Evolutionary conservation across 352 stramenopile genomes (phyloP).

Genomic region (Phytophthora lateralis): DNA sequence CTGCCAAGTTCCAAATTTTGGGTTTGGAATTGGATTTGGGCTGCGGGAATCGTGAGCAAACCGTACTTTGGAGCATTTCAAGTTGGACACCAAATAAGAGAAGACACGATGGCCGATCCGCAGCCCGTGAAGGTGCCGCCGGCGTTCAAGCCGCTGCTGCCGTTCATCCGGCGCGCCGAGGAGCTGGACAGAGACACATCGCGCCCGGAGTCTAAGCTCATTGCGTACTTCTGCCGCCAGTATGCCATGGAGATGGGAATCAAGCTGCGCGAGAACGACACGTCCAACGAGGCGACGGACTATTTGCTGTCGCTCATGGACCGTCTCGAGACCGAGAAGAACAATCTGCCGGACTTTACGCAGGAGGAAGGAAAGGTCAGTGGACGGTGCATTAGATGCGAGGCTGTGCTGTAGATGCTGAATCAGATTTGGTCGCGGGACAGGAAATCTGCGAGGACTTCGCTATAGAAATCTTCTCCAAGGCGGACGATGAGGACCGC

Average conservation of each 20-base stretch:
- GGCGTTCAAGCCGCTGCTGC: constrained; percentile 94
- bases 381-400: background rate
- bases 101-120: constrained; percentile 51
- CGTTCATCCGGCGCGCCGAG: constrained; percentile 94
- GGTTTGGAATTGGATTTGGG: too few relatives aligned
- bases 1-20: too few relatives aligned
- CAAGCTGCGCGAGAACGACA: constrained; percentile 83
- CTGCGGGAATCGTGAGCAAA: too few relatives aligned
- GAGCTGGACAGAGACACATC: constrained; percentile 93
- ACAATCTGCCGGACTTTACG: constrained; percentile 88
- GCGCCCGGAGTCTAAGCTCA: constrained; percentile 92
- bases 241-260: constrained; percentile 91
- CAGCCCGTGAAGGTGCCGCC: constrained; percentile 85
- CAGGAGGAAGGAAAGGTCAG: constrained; percentile 91
- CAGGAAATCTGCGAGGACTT: constrained; percentile 90
- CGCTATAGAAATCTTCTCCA: constrained; percentile 93
- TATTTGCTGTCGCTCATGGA: constrained; percentile 93
- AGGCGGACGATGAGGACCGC: constrained; percentile 94
- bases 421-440: background rate
- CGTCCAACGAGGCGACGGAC: constrained; percentile 80
- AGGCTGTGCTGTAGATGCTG: background rate
- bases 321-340: constrained; percentile 92
- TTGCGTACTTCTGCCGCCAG: constrained; percentile 94
- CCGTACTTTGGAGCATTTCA: background rate
- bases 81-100: background rate